Base-by-base conservation (phyloP, 139 green algal genomes). In the Coelastrella sp. region DNA sequence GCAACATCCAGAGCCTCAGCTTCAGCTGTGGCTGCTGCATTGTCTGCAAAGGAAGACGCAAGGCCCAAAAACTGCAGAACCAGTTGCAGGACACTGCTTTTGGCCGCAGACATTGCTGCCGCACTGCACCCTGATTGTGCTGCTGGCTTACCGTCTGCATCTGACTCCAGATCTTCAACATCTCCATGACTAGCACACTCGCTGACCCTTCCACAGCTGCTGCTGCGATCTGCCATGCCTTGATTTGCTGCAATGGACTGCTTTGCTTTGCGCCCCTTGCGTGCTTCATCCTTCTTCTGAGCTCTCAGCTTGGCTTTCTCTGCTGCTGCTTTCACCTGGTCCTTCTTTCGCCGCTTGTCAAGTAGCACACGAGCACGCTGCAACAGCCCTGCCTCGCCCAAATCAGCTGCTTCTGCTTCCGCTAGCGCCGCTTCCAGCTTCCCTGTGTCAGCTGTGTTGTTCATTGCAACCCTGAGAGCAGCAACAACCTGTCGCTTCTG, bases 401-500 rank as follows among this genome's bases (percentile, higher is more conserved):
- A 17, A 35, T 72, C 76, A 22, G 87, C 87, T 56, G 76, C 76
- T 49, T 86, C 87, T 58, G 65, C 61, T 63, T 90, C 49, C 27
- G 76, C 76, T 6, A 85, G 84, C 27, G 78, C 65, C 20, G 76
- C 87, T 66, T 78, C 87, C 0, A 85, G 76, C 4, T 12, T 20
- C 6, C 49, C 68, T 7, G 56, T 68, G 61, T 88, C 84, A 57
- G 84, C 19, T 12, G 82, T 63, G 84, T 81, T 88, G 59, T 73
- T 86, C 75, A 90, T 68, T 8, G 87, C 87, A 5, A 68, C 87
- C 17, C 76, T 57, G 25, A 90, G 49, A 58, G 87, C 87, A 22
- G 76, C 87, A 56, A 79, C 87, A 15, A 68, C 76, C 76, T 60
- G 61, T 61, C 76, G 87, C 63, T 90, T 86, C 76, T 73, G 76